phyloP scores from a whole-genome alignment of 768 basidiomycete species.

The Agrocybe chaxingu region DNA sequence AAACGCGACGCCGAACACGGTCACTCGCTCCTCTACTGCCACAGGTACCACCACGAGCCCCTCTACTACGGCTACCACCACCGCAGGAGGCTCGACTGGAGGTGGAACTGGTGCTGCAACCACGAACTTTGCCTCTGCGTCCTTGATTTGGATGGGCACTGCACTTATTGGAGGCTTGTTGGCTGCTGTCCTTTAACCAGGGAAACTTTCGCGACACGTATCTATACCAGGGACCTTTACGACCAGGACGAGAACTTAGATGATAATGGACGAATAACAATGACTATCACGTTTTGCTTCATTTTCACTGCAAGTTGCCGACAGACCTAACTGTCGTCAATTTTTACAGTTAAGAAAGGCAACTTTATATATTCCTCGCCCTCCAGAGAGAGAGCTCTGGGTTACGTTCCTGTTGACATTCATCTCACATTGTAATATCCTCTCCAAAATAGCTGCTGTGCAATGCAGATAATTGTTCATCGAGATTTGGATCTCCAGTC shows the following conservation, averaged over 20 bases:
- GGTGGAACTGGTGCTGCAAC: no score
- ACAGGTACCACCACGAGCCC: background rate
- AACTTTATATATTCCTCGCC: background rate
- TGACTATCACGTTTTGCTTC: background rate
- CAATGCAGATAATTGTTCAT: background rate
- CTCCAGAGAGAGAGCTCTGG: background rate
- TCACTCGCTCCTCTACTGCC: background rate
- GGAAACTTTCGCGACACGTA: no score
- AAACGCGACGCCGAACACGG: constrained; percentile 4
- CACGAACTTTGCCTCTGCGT: no score
- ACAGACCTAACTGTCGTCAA: background rate
- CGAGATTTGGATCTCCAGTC: background rate
- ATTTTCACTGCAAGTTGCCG: background rate
- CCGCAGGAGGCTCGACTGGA: no score
- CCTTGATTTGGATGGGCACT: no score
- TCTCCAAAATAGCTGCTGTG: background rate
- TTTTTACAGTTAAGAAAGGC: background rate
- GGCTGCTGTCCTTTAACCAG: no score
- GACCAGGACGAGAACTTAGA: no score
- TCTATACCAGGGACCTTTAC: no score
- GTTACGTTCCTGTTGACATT: background rate
- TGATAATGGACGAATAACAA: no score
- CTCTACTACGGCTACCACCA: background rate
- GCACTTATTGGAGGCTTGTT: no score
- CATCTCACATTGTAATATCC: background rate